Percentiles rank a stretch among this genome's conserved stretches.
phyloP scores from a whole-genome alignment of 352 stramenopile genomes.

The Phytopythium vexans region DNA sequence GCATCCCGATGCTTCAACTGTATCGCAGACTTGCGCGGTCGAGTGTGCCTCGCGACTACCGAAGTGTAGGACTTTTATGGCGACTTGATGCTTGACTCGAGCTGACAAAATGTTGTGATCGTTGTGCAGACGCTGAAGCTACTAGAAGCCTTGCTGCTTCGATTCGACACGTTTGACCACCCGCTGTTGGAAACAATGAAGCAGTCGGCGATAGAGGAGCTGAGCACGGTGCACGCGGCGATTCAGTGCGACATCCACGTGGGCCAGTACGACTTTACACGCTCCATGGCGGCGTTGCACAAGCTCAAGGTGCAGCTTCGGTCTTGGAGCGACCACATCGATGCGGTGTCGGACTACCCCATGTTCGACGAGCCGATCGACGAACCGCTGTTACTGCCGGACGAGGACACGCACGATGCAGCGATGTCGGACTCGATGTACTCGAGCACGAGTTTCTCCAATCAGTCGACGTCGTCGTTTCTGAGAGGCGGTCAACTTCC shows the following conservation, averaged over 20 bases:
- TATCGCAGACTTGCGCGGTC: conserved; percentile 62
- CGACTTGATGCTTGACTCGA: neutral
- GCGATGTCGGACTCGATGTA: conserved; percentile 60
- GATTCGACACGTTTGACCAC: conserved; percentile 64
- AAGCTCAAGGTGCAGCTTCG: conserved; percentile 61
- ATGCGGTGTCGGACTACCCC: conserved; percentile 72
- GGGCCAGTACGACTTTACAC: conserved; percentile 74
- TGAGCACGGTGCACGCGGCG: conserved; percentile 59
- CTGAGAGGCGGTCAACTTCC: conserved; percentile 16
- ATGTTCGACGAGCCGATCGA: conserved; percentile 53
- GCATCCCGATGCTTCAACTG: conserved; percentile 64
- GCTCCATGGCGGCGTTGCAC: conserved; percentile 69
- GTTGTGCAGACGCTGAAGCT: conserved; percentile 33
- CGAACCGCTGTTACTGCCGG: conserved; percentile 15
- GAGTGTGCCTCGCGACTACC: conserved; percentile 49
- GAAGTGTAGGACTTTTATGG: conserved; percentile 24
- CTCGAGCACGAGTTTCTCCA: conserved; percentile 47
- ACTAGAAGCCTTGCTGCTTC: conserved; percentile 48
- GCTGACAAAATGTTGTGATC: neutral
- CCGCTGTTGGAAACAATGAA: conserved; percentile 66
- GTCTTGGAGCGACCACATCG: conserved; percentile 80
- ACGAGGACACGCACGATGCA: conserved; percentile 50
- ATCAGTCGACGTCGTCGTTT: conserved; percentile 24
- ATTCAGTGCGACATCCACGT: conserved; percentile 68
- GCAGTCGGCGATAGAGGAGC: conserved; percentile 66